phyloP scores from a whole-genome alignment of 306 rosid species.

The Acacia crassicarpa region DNA sequence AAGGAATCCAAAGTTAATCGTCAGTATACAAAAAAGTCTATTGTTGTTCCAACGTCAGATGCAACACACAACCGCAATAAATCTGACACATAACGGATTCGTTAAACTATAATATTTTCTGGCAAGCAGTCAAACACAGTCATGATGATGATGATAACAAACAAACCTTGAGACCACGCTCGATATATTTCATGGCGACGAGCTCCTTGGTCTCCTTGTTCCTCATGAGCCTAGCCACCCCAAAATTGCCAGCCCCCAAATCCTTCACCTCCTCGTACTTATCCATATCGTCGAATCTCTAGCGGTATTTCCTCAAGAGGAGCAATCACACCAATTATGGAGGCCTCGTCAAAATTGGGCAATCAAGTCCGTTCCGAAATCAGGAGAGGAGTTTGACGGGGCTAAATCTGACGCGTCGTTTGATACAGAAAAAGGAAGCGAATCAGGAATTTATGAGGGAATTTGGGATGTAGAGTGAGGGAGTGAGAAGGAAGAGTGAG shows the following conservation, averaged over 20 bases:
- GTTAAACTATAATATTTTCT: background rate
- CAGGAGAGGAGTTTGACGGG: background rate
- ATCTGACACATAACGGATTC: constrained; percentile 21
- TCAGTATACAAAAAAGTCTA: background rate
- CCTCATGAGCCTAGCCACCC: constrained; percentile 73
- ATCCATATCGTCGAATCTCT: constrained; percentile 41
- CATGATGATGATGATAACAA: background rate
- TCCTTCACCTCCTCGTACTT: constrained; percentile 71
- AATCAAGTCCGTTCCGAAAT: constrained; percentile 31
- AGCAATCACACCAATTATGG: background rate
- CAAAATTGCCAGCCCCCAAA: constrained; percentile 77
- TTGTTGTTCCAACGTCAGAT: constrained; percentile 17
- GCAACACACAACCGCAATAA: constrained; percentile 22
- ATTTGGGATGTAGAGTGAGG: background rate
- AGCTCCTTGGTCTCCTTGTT: constrained; percentile 78
- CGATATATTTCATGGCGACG: constrained; percentile 83
- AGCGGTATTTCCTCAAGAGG: background rate
- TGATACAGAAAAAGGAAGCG: background rate
- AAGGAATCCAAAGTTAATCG: background rate
- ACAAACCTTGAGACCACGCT: constrained; percentile 66
- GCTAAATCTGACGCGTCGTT: background rate
- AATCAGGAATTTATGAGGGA: background rate
- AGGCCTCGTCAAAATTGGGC: constrained; percentile 19
- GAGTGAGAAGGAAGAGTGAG: constrained; percentile 10
- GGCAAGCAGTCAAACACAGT: background rate